Evolutionary conservation across 108 stramenopile genomes (phyloP), one percentile per base, ranked within the genome.

Genomic region (Pseudonitzschia multiseries): DNA sequence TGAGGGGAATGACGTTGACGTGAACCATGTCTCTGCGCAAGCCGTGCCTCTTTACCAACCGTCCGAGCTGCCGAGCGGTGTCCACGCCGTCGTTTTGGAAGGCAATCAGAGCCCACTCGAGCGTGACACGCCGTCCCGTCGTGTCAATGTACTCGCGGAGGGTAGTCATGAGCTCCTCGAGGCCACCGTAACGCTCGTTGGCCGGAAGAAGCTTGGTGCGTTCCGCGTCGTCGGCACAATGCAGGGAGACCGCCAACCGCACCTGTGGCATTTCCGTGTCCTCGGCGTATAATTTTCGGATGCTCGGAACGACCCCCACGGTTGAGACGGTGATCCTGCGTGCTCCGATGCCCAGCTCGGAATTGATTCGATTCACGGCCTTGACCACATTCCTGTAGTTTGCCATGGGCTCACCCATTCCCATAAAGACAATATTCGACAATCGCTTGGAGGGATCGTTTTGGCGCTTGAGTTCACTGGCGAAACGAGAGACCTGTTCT

Each of bases 91-190:
- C 98, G 78, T 97, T 99, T 74, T 97, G 71, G 24, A 91, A 90
- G 43, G 83, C 86, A 70, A 99, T 99, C 71, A 97, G 76, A 5
- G 98, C 98, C 97, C 97, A 99, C 83, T 99, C 98, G 48, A 99
- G 93, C 20, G 96, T 98, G 13, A 99, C 79, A 26, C 98, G 74
- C 28, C 86, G 68, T 12, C 79, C 88, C 31, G 94, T 96, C 10
- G 71, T 78, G 14, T 77, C 70, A 63, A 95, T 86, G 69, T 96
- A 97, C 17, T 95, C 86, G 50, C 81, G 73, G 12, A 97, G 79
- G 2, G 95, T 75, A 8, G 68, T 65, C 94, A 99, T 93, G 18
- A 99, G 79, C 71, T 92, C 90, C 29, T 87, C 73, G 50, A 99
- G 75, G 0, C 93, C 94, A 27, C 94, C 94, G 70, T 92, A 97